phyloP scores from a whole-genome alignment of 495 filamentous ascomycete species.

The Talaromyces ruber region DNA sequence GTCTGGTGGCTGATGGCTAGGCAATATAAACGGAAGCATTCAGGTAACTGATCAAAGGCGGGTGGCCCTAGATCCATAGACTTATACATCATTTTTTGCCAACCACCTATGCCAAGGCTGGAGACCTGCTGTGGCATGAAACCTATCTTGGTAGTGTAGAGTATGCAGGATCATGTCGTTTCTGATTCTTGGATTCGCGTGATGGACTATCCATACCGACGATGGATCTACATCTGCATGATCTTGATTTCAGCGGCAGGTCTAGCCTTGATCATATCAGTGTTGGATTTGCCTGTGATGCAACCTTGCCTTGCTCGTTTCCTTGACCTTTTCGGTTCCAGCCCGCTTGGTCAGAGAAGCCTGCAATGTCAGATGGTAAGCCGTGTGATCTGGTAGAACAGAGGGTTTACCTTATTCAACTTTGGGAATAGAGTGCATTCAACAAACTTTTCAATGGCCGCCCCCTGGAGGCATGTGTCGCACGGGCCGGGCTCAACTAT shows the following conservation, averaged over 20 bases:
- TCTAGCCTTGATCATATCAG: neutral
- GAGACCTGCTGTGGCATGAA: neutral
- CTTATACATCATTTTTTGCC: constrained; percentile 1
- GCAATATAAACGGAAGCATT: neutral
- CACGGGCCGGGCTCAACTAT: neutral
- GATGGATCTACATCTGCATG: neutral
- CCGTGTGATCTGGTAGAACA: neutral
- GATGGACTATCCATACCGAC: neutral
- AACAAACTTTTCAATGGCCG: neutral
- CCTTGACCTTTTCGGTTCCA: neutral
- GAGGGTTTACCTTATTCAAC: neutral
- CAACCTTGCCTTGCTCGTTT: neutral
- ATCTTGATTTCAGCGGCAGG: neutral
- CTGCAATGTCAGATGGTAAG: neutral
- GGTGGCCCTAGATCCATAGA: neutral
- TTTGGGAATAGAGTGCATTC: neutral
- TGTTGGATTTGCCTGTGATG: neutral
- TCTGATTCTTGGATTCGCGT: neutral
- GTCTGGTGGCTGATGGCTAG: neutral
- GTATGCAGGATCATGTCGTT: neutral
- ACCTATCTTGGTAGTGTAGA: neutral
- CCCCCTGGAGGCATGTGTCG: neutral
- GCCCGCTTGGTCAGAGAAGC: neutral
- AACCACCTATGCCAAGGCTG: neutral
- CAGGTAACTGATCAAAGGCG: neutral